Evolutionary conservation across 805 yeast species (phyloP), one percentile per base, ranked within the genome.

Genomic region (Zygotorulaspora chibaensis): DNA sequence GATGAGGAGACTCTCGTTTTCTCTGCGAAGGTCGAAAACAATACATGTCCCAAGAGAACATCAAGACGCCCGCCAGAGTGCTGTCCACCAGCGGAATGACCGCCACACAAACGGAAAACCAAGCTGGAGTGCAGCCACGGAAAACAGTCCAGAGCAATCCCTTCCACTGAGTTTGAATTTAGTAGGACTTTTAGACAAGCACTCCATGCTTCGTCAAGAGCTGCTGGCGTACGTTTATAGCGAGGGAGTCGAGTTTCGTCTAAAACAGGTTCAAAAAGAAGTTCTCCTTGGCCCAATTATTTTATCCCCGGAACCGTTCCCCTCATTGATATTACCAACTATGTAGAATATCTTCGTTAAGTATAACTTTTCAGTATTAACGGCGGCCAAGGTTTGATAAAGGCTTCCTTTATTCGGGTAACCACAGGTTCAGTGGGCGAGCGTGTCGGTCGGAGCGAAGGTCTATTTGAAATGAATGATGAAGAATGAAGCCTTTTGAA

Each of bases 261-360:
- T 43, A 11, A 35, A 28, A 10, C 9, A 16, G 10, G 38, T 43
- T 25, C 35, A 38, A 18, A 36, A 34, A 10, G 28, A 30, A 13
- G n/a, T 26, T 11, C 25, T 43, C 17, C 38, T 43, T 31, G 37
- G 30, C 12, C 46, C 46, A 37, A 25, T 23, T 8, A 20, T 35
- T 9, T n/a, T 43, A 7, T 18, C 37, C 8, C 17, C 31, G 15
- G 42, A 43, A 25, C 46, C 46, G 10, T 18, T 43, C 25, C 46
- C 46, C 2, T 37, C 46, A 13, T 35, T 43, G 5, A 37, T 43
- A 36, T 37, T 39, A 42, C 46, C 46, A 4, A 20, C 38, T 35
- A 17, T 20, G 25, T 17, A 29, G 33, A 12, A 6, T 29, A 29
- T 29, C 8, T 29, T 13, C n/a, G n/a, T n/a, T 29, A 5, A 13